Conservation (phyloP, 495 filamentous ascomycete genomes). For the Rhizodiscina lignyota region DNA sequence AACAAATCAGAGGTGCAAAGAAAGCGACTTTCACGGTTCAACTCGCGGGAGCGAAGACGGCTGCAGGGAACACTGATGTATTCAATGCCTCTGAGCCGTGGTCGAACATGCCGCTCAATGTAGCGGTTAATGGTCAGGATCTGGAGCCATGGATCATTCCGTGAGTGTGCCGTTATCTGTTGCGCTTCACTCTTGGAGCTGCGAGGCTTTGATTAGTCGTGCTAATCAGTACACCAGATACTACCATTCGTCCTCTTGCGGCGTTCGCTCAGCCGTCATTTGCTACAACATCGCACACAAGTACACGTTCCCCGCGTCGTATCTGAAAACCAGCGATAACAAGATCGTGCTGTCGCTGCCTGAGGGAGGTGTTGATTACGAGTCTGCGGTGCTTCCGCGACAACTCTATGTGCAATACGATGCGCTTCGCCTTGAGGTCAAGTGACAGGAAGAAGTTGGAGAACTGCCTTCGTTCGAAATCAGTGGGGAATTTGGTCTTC, state of each 20-base stretch:
- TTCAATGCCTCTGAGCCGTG: constrained; percentile 27
- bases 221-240: background rate
- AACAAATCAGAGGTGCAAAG: constrained; percentile 7
- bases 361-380: constrained; percentile 33
- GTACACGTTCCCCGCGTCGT: constrained; percentile 28
- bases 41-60: constrained; percentile 38
- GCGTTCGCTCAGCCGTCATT: constrained; percentile 23
- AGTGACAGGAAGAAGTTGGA: no score
- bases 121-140: constrained; percentile 25
- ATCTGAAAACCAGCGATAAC: constrained; percentile 30
- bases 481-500: no score
- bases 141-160: constrained; percentile 30
- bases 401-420: constrained; percentile 43
- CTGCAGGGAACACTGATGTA: constrained; percentile 38
- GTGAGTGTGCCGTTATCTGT: no score
- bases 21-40: constrained; percentile 37
- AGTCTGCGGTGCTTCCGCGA: constrained; percentile 33
- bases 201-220: constrained; percentile 15
- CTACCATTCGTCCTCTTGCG: constrained; percentile 5
- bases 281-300: constrained; percentile 39
- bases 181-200: no score
- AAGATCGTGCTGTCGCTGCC: constrained; percentile 32
- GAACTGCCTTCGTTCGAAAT: no score
- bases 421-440: constrained; percentile 34
- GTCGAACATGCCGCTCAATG: constrained; percentile 26